Percentiles rank a stretch among this genome's conserved stretches.
These are phyloP conservation scores for Boletus edulis DNA, from an alignment of 768 basidiomycete genomes.

Conservation along the genomic window DNA sequence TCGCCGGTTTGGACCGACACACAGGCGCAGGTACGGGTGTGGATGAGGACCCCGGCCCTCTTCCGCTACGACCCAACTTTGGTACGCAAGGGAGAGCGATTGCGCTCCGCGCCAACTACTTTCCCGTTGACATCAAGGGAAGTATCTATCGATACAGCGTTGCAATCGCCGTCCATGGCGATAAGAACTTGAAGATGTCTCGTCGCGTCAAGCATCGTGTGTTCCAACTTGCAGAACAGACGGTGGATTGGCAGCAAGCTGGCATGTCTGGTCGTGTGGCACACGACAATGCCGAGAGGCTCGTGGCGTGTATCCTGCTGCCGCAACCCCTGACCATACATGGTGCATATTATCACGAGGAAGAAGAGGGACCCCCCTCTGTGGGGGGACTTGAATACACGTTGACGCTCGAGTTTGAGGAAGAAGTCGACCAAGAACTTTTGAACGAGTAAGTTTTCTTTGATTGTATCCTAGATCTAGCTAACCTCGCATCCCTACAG, in stretches of 20 bases:
- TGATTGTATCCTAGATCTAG: slow-evolving; percentile 26
- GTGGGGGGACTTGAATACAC: slow-evolving; percentile 34
- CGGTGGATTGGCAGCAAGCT: slow-evolving; percentile 36
- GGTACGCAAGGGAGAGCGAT: slow-evolving; percentile 40
- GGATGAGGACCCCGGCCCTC: slow-evolving; percentile 2
- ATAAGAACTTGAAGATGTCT: slow-evolving; percentile 12
- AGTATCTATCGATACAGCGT: slow-evolving; percentile 42
- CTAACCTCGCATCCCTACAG: slow-evolving; percentile 33
- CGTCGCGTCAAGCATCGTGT: slow-evolving; percentile 41
- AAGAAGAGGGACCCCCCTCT: slow-evolving; percentile 25
- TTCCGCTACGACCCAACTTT: slow-evolving; percentile 46
- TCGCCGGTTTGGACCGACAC: slow-evolving; percentile 27
- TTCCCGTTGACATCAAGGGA: slow-evolving; percentile 40
- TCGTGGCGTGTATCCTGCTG: slow-evolving; percentile 39
- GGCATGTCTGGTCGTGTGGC: slow-evolving; percentile 39
- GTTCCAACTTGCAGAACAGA: slow-evolving; percentile 43
- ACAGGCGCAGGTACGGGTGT: slow-evolving; percentile 8
- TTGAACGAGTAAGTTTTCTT: slow-evolving; percentile 1
- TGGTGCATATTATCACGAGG: slow-evolving; percentile 39
- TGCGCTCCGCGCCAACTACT: slow-evolving; percentile 48
- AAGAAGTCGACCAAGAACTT: slow-evolving; percentile 33
- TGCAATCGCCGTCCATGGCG: slow-evolving; percentile 20
- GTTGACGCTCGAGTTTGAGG: slow-evolving; percentile 38
- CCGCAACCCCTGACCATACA: slow-evolving; percentile 41
- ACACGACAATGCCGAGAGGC: slow-evolving; percentile 43